Evolutionary conservation across 495 filamentous ascomycete species (phyloP).

Genomic region (Podospora conica): DNA sequence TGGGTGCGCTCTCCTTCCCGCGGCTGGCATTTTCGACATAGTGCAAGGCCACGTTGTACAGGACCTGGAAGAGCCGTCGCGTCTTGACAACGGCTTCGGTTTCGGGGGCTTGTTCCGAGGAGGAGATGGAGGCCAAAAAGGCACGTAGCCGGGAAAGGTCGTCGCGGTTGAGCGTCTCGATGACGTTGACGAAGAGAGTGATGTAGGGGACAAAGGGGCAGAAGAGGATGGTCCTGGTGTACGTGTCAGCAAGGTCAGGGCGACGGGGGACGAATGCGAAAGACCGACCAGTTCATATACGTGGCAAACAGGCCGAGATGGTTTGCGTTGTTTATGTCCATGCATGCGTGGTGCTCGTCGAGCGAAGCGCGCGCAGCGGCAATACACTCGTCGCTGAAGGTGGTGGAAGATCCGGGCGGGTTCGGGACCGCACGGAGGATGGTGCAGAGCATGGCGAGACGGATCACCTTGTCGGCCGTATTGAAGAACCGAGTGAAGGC

Average conservation of each 20-base stretch:
- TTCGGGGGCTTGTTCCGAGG: conserved; percentile 38
- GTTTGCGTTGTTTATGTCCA: conserved; percentile 38
- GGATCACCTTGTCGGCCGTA: conserved; percentile 49
- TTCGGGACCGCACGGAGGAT: conserved; percentile 57
- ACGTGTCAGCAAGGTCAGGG: neutral
- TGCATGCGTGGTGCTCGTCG: conserved; percentile 45
- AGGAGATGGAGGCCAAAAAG: conserved; percentile 49
- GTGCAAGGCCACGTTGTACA: conserved; percentile 52
- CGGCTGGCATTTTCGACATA: conserved; percentile 42
- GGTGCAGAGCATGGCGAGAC: conserved; percentile 46
- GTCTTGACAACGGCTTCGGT: conserved; percentile 52
- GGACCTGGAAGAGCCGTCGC: conserved; percentile 53
- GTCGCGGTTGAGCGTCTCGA: conserved; percentile 37
- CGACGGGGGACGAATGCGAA: neutral
- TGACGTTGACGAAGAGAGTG: conserved; percentile 60
- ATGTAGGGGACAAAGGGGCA: conserved; percentile 64
- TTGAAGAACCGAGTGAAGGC: conserved; percentile 39
- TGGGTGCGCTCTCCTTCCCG: neutral
- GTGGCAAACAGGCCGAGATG: conserved; percentile 42
- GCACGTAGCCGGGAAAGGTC: conserved; percentile 50
- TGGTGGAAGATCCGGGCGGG: conserved; percentile 33
- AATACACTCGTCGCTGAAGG: conserved; percentile 53
- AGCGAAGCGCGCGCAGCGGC: conserved; percentile 50
- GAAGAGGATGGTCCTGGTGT: conserved; percentile 52
- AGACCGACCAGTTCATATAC: conserved; percentile 55